Base-by-base conservation (phyloP, 1,284 basidiomycete species). In the Puccinia coronata region DNA sequence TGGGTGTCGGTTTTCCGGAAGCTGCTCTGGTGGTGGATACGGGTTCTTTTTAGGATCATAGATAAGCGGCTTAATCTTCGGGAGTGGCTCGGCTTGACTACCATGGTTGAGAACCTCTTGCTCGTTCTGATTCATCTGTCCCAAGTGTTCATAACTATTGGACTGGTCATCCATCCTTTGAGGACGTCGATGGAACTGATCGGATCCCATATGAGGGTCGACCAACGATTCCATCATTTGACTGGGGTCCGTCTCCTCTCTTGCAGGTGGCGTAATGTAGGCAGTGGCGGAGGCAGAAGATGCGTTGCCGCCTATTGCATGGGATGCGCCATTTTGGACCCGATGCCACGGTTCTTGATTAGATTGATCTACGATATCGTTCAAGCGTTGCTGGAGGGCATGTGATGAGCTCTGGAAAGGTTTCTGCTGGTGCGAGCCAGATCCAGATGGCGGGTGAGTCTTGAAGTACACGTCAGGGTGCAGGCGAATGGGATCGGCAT, bases 31-130 rank as follows among this genome's bases (percentile, higher is more conserved):
- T 49, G 75, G 75, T n/a, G 75, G 75, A 41, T 78, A 78, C 16
- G 75, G 75, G 53, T 78, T 78, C 61, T 65, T 78, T 20, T 78
- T 65, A 0, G 75, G 75, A 41, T 78, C 61, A 65, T 78, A 78
- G 49, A 78, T 63, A 53, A 78, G n/a, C 34, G 75, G 75, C 41
- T 67, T 78, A 6, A 72, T 23, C 16, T 41, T n/a, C n/a, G n/a
- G 47, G 12, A 31, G 55, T 51, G 53, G 53, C 36, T 51, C 25
- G 31, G 70, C 28, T 11, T 57, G 55, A 36, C 70, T 41, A 20
- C 49, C 5, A 51, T 72, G 34, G 34, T 72, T 28, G 16, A 53
- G 28, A 31, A 72, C 70, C 31, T 72, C 70, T 36, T 51, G 47
- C 36, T 51, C 47, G 34, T 72, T 72, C n/a, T 34, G 49, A 41